phyloP scores from a whole-genome alignment of 2,329 filamentous ascomycete genomes.

The Colletotrichum shisoi region DNA sequence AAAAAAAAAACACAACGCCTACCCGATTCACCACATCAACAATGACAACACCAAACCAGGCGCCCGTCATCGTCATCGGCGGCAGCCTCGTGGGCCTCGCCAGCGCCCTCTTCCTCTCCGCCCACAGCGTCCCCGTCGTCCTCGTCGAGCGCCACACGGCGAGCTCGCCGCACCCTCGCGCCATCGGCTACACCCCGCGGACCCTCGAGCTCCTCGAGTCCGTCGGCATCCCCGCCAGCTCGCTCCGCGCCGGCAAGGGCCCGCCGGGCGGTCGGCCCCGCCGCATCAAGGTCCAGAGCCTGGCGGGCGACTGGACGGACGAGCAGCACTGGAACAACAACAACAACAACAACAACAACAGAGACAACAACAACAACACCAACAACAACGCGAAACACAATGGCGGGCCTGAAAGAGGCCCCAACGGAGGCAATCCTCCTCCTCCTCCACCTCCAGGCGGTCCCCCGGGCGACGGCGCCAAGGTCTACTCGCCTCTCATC shows the following conservation, averaged over 20 bases:
- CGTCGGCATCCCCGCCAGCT: constrained; percentile 42
- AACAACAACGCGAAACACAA: constrained; percentile 25
- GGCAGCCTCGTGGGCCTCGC: constrained; percentile 52
- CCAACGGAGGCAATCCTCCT: no score
- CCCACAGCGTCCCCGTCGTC: constrained; percentile 45
- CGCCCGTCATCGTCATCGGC: constrained; percentile 50
- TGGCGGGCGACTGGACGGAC: constrained; percentile 41
- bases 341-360: no score
- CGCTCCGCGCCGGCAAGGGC: not conserved
- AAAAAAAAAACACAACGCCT: no score
- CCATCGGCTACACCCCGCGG: constrained; percentile 49
- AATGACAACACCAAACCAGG: constrained; percentile 13
- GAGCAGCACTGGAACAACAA: constrained; percentile 40
- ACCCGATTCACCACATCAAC: not conserved
- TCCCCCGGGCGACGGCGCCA: not conserved
- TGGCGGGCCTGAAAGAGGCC: not conserved
- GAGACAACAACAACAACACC: not conserved
- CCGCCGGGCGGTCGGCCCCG: constrained; percentile 41
- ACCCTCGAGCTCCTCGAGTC: constrained; percentile 50
- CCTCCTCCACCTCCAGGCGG: not conserved
- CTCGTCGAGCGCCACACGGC: constrained; percentile 50
- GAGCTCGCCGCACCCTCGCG: constrained; percentile 50
- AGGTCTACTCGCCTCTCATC: constrained; percentile 37
- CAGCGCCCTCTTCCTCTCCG: constrained; percentile 49
- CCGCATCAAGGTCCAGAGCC: constrained; percentile 41